Base-by-base conservation (phyloP, 306 rosid genomes). In the Quercus wislizeni region DNA sequence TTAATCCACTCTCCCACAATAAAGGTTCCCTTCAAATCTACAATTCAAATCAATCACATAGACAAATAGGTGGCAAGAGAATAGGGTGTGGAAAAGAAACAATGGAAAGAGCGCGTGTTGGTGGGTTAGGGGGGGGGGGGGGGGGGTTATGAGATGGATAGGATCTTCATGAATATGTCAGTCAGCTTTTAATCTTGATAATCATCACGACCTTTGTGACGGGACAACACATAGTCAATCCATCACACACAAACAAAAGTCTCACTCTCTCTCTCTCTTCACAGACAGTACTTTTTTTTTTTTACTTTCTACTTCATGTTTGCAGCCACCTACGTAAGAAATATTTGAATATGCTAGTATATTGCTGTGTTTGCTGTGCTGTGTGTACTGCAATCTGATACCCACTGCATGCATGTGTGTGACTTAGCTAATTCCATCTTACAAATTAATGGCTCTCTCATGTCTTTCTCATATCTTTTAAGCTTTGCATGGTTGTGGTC, bases 151-250 rank as follows among this genome's bases (percentile, higher is more conserved):
- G 31, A 28, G 56, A 46, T 20, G 61, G 14, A 49, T 69, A 23
- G 75, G 80, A 80, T 80, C 58, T 79, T 75, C 35, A 15, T 28
- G 67, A 43, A 5, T 5, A 27, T 28, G 70, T 55, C 70, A 72
- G 78, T 72, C 46, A 41, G 46, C 76, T 74, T 77, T 73, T 78
- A 73, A 72, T 55, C 19, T 69, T 25, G 59, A 46, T 76, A 74
- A 77, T 74, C 76, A 82, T 86, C 69, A 76, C 31, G 73, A 83
- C 83, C 52, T 49, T 62, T 63, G 71, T 83, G 94, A 90, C 81
- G 92, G 85, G 91, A 87, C 91, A 77, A 83, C 30, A 81, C 94
- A 74, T 73, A 73, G 77, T 79, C 83, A 84, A 74, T 82, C 83
- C 80, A 85, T 78, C 77, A 76, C 74, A 27, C 5, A 19, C 3